phyloP scores from a whole-genome alignment of 2,329 filamentous ascomycete genomes.

The Fusarium pseudocircinatum region DNA sequence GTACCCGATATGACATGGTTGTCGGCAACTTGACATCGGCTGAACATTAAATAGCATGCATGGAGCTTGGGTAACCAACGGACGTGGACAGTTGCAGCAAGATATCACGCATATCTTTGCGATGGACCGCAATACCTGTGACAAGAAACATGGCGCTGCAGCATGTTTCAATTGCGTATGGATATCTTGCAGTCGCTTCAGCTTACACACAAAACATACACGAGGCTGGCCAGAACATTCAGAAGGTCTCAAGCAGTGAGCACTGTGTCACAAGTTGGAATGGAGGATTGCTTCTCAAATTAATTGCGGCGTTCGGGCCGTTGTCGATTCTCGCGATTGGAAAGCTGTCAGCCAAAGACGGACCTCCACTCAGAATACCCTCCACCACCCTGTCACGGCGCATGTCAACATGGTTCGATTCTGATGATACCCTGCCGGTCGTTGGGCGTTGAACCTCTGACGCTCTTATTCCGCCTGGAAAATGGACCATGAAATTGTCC shows the following conservation, averaged over 20 bases:
- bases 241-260: background rate
- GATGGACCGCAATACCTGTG: slow-evolving; percentile 6
- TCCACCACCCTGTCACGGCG: slow-evolving; percentile 24
- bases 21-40: background rate
- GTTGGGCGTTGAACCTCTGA: slow-evolving; percentile 1
- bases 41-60: slow-evolving; percentile 28
- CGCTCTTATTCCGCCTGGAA: background rate
- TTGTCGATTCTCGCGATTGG: slow-evolving; percentile 13
- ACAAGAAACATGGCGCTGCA: slow-evolving; percentile 3
- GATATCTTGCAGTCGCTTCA: background rate
- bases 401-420: slow-evolving; percentile 31
- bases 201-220: background rate
- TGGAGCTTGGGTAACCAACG: slow-evolving; percentile 4
- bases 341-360: slow-evolving; percentile 20
- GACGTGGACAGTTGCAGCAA: background rate
- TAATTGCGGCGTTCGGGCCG: slow-evolving; percentile 27
- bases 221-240: background rate
- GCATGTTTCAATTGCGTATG: slow-evolving; percentile 7
- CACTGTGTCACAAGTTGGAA: slow-evolving; percentile 18
- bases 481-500: background rate
- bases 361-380: slow-evolving; percentile 18
- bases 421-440: slow-evolving; percentile 24
- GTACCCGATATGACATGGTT: background rate
- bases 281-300: slow-evolving; percentile 1
- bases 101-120: background rate